Percentiles rank a stretch among this genome's conserved stretches.
Conservation (phyloP, 208 protist species). For the Crithidia brevicula region DNA sequence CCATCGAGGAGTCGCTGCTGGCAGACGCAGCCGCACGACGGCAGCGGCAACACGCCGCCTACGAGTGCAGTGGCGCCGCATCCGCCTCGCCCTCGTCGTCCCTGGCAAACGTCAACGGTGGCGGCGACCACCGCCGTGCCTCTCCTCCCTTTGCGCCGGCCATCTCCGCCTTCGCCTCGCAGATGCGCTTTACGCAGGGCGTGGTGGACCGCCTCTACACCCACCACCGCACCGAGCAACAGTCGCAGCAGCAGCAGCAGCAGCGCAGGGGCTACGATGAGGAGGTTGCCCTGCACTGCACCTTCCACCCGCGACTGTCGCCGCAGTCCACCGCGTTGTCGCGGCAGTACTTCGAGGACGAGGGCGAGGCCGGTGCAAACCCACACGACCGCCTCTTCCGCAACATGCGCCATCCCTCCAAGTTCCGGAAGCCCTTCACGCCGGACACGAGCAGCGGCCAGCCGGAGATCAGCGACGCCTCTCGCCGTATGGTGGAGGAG, state of each 20-base stretch:
- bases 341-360: conserved; percentile 48
- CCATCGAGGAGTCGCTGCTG: conserved; percentile 64
- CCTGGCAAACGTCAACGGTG: background rate
- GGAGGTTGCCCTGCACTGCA: conserved; percentile 43
- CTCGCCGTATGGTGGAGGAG: conserved; percentile 51
- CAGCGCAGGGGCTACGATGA: conserved; percentile 34
- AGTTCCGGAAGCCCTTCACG: conserved; percentile 26
- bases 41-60: conserved; percentile 53
- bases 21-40: conserved; percentile 55
- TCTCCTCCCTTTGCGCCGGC: conserved; percentile 29
- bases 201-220: conserved; percentile 73
- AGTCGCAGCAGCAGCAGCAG: background rate
- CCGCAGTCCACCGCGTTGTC: conserved; percentile 48
- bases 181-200: conserved; percentile 37
- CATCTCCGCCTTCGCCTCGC: conserved; percentile 56
- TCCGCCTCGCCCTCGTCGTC: background rate
- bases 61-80: conserved; percentile 27
- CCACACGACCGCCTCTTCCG: conserved; percentile 61
- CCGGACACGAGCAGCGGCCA: conserved; percentile 2
- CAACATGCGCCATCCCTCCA: conserved; percentile 35
- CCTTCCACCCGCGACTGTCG: conserved; percentile 57
- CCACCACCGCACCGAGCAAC: conserved; percentile 8
- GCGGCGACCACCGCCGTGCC: background rate
- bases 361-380: conserved; percentile 11
- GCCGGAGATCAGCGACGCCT: conserved; percentile 51